Evolutionary conservation across 306 rosid genomes (phyloP), one percentile per base, ranked within the genome.

Genomic region (Cajanus cajan): DNA sequence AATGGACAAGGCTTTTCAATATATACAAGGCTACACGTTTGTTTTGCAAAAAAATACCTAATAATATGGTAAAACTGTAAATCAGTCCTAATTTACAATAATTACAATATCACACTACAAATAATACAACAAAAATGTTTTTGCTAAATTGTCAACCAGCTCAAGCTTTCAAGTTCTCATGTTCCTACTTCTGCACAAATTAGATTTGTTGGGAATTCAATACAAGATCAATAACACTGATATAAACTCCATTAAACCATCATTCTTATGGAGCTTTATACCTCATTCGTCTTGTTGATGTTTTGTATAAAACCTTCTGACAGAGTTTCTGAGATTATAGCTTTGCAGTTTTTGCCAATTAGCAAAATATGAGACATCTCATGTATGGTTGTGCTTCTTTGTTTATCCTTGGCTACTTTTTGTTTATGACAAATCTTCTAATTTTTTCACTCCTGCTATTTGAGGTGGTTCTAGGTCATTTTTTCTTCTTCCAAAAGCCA

Each of bases 351-450:
- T 52, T 39, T 78, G 57, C 73, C 68, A 58, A 39, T 47, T 37
- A 74, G 62, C 55, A 19, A 59, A 21, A 45, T 41, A 73, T 64
- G 68, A 80, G 65, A 9, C 28, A 51, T 74, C 50, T 68, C 52
- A 25, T 50, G 75, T 41, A 43, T 58, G 81, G 59, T 57, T 55
- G 48, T 65, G 58, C 58, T 65, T 64, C 79, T 52, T 51, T 59
- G 13, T 36, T 73, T 19, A 16, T 62, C 62, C 41, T 66, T 66
- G 62, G 28, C 24, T 81, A 48, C 54, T 19, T 66, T 71, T 33
- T 5, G 19, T 74, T 74, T 66, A 64, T 43, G 37, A 58, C 28
- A 6, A 70, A 82, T 50, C 34, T 21, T 77, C 76, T 65, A 33
- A 45, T 33, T 59, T 22, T 70, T 28, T 34, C 65, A 55, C 36